Evolutionary conservation across 2,329 filamentous ascomycete species (phyloP).

Genomic region (Cladosporium cucumerinum): DNA sequence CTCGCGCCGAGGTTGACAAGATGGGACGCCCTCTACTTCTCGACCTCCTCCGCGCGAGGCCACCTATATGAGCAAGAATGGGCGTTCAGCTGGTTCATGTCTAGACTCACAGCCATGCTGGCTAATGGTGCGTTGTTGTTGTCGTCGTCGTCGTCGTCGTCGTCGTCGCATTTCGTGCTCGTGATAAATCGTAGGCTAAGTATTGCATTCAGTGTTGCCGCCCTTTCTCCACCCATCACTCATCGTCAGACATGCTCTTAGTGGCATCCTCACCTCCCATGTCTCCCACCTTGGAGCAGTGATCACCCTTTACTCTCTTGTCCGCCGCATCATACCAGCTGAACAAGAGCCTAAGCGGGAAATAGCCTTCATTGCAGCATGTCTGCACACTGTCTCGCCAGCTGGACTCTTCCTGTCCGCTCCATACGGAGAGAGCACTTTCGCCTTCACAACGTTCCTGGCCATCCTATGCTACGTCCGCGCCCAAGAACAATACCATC

Average conservation of each 20-base stretch:
- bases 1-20: conserved; percentile 60
- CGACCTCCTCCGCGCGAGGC: conserved; percentile 59
- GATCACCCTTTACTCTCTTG: conserved; percentile 66
- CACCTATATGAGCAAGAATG: conserved; percentile 79
- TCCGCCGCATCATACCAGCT: conserved; percentile 53
- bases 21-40: conserved; percentile 81
- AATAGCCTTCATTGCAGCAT: conserved; percentile 66
- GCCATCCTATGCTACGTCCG: conserved; percentile 69
- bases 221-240: conserved; percentile 18
- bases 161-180: conserved; percentile 17
- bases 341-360: conserved; percentile 31
- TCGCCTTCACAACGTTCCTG: conserved; percentile 71
- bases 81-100: conserved; percentile 67
- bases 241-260: conserved; percentile 40
- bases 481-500: conserved; percentile 28
- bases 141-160: too few species aligned
- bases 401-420: conserved; percentile 86
- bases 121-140: conserved; percentile 43
- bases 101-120: conserved; percentile 43
- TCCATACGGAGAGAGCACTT: conserved; percentile 78
- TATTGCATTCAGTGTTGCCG: conserved; percentile 24
- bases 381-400: conserved; percentile 78
- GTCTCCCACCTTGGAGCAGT: conserved; percentile 73
- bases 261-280: conserved; percentile 67
- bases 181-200: conserved; percentile 27